Evolutionary conservation across 129 eudicot species (phyloP), one percentile per base, ranked within the genome.

Genomic region (Saposhnikovia divaricata): DNA sequence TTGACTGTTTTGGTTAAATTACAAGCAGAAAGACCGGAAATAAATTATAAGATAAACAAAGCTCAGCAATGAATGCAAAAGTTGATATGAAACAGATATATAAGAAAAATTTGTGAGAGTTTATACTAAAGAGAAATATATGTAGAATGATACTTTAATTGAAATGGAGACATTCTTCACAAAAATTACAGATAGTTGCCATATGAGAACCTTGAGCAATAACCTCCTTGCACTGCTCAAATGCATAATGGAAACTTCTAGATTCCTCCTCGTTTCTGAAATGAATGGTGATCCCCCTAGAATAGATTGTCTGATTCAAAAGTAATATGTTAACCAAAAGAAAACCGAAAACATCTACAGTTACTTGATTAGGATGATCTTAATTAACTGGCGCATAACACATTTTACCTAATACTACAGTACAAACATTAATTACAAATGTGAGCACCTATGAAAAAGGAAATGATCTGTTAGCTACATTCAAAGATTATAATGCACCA

Each of bases 231-330:
- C 91, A 85, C 78, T 82, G 96, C 85, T 92, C 97, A 89, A 92
- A 95, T 80, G 96, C 99, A 87, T 81, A 81, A 85, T 90, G 90
- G 81, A 95, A 95, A 85, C 89, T 87, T 71, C 87, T 89, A 83
- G 90, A 82, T 87, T 95, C 97, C 86, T 92, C 94, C 86, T 90
- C 91, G 27, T 92, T 90, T 83, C 90, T 90, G 82, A 95, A 95
- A 69, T 86, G 89, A 84, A 95, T 85, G 51, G 87, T 84, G 81
- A 89, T 74, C 68, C 96, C 97, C 85, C 80, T 86, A 50, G 96
- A 92, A 88, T 85, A 90, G 85, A 84, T 78, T 85, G 85, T 86
- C 99, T 95, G 97, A 83, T 82, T 86, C 85, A 85, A 83, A 83
- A 18, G 34, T 44, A 77, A 79, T 72, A 82, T 39, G 82, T 85